Evolutionary conservation across 192 early-diverging fungal genomes (phyloP), one percentile per base, ranked within the genome.

Genomic region (Nowakowskiella sp.): DNA sequence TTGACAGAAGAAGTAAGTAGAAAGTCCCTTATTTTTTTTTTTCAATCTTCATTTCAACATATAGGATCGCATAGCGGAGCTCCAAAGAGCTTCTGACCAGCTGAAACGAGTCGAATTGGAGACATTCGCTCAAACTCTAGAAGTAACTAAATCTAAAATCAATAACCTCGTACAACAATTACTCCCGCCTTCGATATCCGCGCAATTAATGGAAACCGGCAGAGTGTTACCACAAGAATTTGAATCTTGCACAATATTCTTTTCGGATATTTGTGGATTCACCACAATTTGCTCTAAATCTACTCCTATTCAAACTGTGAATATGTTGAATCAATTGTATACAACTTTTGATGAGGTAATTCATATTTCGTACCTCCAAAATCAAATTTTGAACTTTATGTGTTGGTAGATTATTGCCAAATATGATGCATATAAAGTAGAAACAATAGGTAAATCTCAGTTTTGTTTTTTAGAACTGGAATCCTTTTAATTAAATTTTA

Each of bases 391-490:
- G n/a, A n/a, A n/a, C n/a, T n/a, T n/a, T 39, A 39, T 39, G 13
- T 39, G 13, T 39, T 39, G 47, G 22, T 22, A 43, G 9, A 51
- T 51, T 3, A 13, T 51, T 8, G 28, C 8, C 1, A 48, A 56
- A 44, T 61, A 67, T 32, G 59, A 65, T n/a, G 63, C 53, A 6
- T 72, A 72, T 61, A 72, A 72, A 47, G 66, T 72, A 29, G 70
- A 72, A 49, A 72, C 70, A 0, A 55, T 72, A 27, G 66, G 66
- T 39, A 51, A 62, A 32, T 36, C n/a, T n/a, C 10, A 13, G 13
- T 39, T 39, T 39, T 13, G 36, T 39, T n/a, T n/a, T n/a, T n/a
- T n/a, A n/a, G n/a, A n/a, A n/a, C n/a, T n/a, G n/a, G n/a, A n/a
- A n/a, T n/a, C n/a, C n/a, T n/a, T n/a, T n/a, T 22, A 51, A 55